Evolutionary conservation across 78 protist genomes (phyloP), one percentile per base, ranked within the genome.

Genomic region (Dictyostelium capitatum): DNA sequence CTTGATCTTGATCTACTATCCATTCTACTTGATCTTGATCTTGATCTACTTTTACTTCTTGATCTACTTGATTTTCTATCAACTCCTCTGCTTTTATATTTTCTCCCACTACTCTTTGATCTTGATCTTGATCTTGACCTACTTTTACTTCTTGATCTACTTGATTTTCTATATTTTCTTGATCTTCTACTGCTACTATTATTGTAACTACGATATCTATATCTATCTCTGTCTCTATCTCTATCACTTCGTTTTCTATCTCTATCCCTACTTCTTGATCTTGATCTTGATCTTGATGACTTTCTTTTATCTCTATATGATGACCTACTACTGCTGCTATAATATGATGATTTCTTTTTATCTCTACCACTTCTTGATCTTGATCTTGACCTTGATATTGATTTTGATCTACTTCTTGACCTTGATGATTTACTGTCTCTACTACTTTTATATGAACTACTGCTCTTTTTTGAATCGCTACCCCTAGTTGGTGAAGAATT

Each of bases 51-150:
- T 15, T 54, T 15, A 17, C 48, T 69, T 15, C 77, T 25, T 37
- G 53, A 37, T 69, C 51, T 37, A 37, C 48, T 69, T 15, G 1
- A 1, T 3, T 25, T 69, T 15, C 17, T 37, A 37, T 37, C 48
- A n/a, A 19, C 17, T 37, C 30, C 17, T 30, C 20, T n/a, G 14
- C 77, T 37, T 37, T 28, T 41, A 70, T 70, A 46, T 70, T 41
- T 70, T 70, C 78, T 70, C 1, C 54, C 46, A 19, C 78, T 70
- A 15, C 50, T 41, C 32, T 46, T 70, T 70, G 78, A 70, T 17
- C 78, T 30, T 70, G 78, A 70, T 37, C 78, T 70, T 70, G 78
- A 70, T 17, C 78, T 30, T 70, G 78, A 70, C 14, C 78, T 70
- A 70, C 78, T 70, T 4, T 37, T 32, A 41, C 50, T 62, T 37